phyloP scores from a whole-genome alignment of 805 yeast species.

The Blastobotrys mokoenaii region DNA sequence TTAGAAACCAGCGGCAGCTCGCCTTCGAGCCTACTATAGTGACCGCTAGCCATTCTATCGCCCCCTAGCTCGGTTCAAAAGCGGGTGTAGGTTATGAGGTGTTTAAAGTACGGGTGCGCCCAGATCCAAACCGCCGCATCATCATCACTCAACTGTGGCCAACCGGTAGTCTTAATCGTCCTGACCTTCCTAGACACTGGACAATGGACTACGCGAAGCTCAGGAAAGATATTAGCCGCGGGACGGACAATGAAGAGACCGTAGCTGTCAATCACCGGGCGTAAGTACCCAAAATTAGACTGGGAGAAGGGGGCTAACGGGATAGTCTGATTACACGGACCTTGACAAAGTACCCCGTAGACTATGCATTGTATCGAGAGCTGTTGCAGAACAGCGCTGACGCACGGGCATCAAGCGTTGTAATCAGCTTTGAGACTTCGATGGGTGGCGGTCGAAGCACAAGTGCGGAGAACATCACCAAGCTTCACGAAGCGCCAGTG shows the following conservation, averaged over 20 bases:
- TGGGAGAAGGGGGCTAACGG: not conserved
- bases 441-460: conserved; percentile 9
- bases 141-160: no score
- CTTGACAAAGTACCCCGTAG: conserved; percentile 35
- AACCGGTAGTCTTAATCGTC: no score
- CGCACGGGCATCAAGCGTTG: conserved; percentile 30
- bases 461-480: conserved; percentile 10
- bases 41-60: no score
- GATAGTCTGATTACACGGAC: conserved; percentile 32
- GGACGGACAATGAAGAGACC: conserved; percentile 18
- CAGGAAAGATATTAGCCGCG: conserved; percentile 11
- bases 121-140: no score
- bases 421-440: conserved; percentile 22
- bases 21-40: no score
- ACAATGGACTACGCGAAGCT: conserved; percentile 21
- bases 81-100: no score
- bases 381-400: conserved; percentile 35
- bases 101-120: no score
- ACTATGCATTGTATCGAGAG: conserved; percentile 33
- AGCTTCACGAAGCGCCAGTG: conserved; percentile 17
- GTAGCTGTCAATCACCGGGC: conserved; percentile 35
- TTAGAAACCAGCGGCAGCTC: no score
- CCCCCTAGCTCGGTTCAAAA: no score
- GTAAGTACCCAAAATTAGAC: conserved; percentile 11
- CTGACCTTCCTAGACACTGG: not conserved